These are phyloP conservation scores for Melanopsichium pennsylvanicum DNA, from an alignment of 1,284 basidiomycete genomes.

Conservation along the genomic window DNA sequence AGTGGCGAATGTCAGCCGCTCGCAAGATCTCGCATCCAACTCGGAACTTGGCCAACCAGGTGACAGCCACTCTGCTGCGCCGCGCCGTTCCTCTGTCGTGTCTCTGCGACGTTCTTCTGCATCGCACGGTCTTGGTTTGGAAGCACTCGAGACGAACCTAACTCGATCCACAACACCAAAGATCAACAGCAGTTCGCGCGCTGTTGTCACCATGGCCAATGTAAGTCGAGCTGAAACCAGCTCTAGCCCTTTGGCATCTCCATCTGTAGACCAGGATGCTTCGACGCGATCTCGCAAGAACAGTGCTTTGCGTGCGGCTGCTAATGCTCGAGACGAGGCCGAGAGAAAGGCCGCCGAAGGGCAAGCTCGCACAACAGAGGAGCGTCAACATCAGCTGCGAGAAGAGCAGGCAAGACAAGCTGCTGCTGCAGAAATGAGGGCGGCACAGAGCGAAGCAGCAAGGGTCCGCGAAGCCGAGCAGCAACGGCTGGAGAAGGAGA, in stretches of 20 bases:
- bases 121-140: conserved; percentile 44
- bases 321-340: conserved; percentile 38
- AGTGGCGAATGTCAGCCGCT: background rate
- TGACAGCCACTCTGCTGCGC: background rate
- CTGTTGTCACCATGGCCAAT: conserved; percentile 21
- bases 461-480: conserved; percentile 14
- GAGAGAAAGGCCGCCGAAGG: conserved; percentile 30
- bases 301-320: conserved; percentile 42
- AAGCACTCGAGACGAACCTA: conserved; percentile 42
- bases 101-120: conserved; percentile 33
- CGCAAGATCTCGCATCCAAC: background rate
- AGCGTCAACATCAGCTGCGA: conserved; percentile 13
- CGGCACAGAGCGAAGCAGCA: conserved; percentile 8
- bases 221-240: conserved; percentile 16
- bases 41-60: background rate
- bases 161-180: conserved; percentile 37
- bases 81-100: conserved; percentile 7
- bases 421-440: conserved; percentile 24
- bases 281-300: conserved; percentile 36
- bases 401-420: conserved; percentile 25
- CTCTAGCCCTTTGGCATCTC: conserved; percentile 22
- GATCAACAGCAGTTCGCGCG: conserved; percentile 4
- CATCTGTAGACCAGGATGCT: conserved; percentile 9
- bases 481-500: conserved; percentile 33
- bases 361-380: conserved; percentile 28